Percentiles rank a stretch among this genome's conserved stretches.
Conservation (phyloP, 768 basidiomycete species). For the Clavulina sp. region DNA sequence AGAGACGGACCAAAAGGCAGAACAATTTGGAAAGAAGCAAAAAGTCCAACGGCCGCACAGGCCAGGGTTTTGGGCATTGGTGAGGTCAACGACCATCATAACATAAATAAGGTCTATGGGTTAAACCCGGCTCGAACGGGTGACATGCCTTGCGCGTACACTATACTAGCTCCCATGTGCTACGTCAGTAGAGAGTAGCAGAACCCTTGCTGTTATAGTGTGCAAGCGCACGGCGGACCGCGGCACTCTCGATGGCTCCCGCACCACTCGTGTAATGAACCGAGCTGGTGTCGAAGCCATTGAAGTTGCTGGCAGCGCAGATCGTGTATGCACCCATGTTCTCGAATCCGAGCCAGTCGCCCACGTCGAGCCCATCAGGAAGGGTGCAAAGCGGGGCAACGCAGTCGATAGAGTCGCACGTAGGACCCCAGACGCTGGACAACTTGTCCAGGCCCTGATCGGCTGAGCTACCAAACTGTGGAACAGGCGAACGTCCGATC, state of each 20-base stretch:
- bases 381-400: conserved; percentile 49
- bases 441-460: conserved; percentile 7
- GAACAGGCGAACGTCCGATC: conserved; percentile 15
- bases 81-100: too few relatives aligned
- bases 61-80: too few relatives aligned
- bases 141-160: too few relatives aligned
- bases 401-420: conserved; percentile 94
- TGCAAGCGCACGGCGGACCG: conserved; percentile 33
- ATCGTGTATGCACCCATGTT: conserved; percentile 99
- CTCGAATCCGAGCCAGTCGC: conserved; percentile 96
- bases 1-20: too few relatives aligned
- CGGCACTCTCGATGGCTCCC: conserved; percentile 27
- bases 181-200: neutral
- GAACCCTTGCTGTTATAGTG: neutral
- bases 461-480: neutral
- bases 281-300: conserved; percentile 68
- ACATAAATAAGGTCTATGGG: too few relatives aligned
- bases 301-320: conserved; percentile 92
- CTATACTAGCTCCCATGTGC: too few relatives aligned
- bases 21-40: too few relatives aligned
- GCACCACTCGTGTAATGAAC: conserved; percentile 62
- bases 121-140: too few relatives aligned
- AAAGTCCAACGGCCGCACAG: too few relatives aligned
- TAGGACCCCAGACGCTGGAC: conserved; percentile 92
- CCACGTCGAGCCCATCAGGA: conserved; percentile 59